Percentiles rank a stretch among this genome's conserved stretches.
These are phyloP conservation scores for Xylariaceae sp. DNA, from an alignment of 2,329 filamentous ascomycete species.

Conservation along the genomic window DNA sequence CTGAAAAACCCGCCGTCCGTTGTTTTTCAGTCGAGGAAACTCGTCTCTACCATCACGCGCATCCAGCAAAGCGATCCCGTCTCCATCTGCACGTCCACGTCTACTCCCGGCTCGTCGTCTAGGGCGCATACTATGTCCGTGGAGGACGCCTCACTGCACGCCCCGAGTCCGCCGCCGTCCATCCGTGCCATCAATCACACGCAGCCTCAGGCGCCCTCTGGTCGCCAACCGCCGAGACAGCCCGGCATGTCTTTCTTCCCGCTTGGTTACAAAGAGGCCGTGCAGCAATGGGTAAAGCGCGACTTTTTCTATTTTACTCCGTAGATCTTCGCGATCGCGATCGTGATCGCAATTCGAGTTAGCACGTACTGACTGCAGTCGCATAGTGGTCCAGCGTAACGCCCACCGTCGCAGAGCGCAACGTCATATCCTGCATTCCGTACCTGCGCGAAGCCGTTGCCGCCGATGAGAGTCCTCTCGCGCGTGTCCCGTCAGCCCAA, in stretches of 20 bases:
- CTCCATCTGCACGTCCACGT: slow-evolving; percentile 1
- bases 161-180: neutral
- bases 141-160: slow-evolving; percentile 21
- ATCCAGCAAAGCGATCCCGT: slow-evolving; percentile 24
- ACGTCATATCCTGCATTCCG: slow-evolving; percentile 80
- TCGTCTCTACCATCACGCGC: slow-evolving; percentile 32
- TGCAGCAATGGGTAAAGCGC: slow-evolving; percentile 75
- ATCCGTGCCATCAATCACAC: slow-evolving; percentile 15
- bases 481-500: slow-evolving; percentile 33
- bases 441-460: slow-evolving; percentile 70
- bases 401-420: slow-evolving; percentile 77
- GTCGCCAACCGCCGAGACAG: slow-evolving; percentile 28
- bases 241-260: slow-evolving; percentile 60
- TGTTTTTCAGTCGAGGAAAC: slow-evolving; percentile 39
- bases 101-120: slow-evolving; percentile 7
- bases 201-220: slow-evolving; percentile 31
- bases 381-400: slow-evolving; percentile 77
- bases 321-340: too few relatives aligned
- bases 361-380: slow-evolving; percentile 19
- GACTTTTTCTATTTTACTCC: too few relatives aligned
- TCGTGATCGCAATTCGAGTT: too few relatives aligned
- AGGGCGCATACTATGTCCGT: slow-evolving; percentile 24
- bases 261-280: slow-evolving; percentile 84
- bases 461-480: slow-evolving; percentile 36
- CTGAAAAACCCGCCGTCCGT: slow-evolving; percentile 40